Evolutionary conservation across 1,284 basidiomycete genomes (phyloP).

Genomic region (Exobasidium rhododendri): DNA sequence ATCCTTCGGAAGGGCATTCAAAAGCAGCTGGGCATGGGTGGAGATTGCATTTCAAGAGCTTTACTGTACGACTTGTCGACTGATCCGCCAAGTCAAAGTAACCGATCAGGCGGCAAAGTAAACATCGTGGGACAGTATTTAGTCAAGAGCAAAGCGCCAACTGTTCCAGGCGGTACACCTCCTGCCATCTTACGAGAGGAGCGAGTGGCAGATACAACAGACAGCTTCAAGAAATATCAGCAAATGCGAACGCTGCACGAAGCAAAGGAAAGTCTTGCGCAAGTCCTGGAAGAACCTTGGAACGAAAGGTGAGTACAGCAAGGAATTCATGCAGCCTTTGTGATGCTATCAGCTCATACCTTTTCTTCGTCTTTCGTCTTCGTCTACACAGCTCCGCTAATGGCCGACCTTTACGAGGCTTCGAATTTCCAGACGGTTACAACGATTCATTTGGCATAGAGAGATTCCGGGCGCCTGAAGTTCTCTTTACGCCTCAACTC

Average conservation of each 20-base stretch:
- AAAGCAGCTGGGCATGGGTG: slow-evolving; percentile 41
- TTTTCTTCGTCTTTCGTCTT: background rate
- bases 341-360: slow-evolving; percentile 1
- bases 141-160: slow-evolving; percentile 68
- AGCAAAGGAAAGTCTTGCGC: slow-evolving; percentile 84
- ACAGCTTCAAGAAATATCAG: slow-evolving; percentile 77
- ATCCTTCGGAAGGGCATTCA: slow-evolving; percentile 83
- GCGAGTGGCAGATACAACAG: slow-evolving; percentile 60
- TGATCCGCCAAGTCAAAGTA: slow-evolving; percentile 16
- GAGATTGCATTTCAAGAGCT: slow-evolving; percentile 32
- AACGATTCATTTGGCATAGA: slow-evolving; percentile 79
- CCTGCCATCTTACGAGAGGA: slow-evolving; percentile 54
- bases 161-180: slow-evolving; percentile 68
- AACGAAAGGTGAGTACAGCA: slow-evolving; percentile 78
- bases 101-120: slow-evolving; percentile 28
- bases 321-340: too few species aligned
- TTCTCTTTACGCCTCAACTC: slow-evolving; percentile 77
- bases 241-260: slow-evolving; percentile 82
- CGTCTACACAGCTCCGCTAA: slow-evolving; percentile 24
- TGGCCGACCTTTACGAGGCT: slow-evolving; percentile 61
- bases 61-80: slow-evolving; percentile 40
- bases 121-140: slow-evolving; percentile 76
- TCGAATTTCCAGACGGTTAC: slow-evolving; percentile 96
- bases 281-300: slow-evolving; percentile 80
- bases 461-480: slow-evolving; percentile 79